Conservation (phyloP, 805 yeast species). For the Starmerella potacharoeniae region DNA sequence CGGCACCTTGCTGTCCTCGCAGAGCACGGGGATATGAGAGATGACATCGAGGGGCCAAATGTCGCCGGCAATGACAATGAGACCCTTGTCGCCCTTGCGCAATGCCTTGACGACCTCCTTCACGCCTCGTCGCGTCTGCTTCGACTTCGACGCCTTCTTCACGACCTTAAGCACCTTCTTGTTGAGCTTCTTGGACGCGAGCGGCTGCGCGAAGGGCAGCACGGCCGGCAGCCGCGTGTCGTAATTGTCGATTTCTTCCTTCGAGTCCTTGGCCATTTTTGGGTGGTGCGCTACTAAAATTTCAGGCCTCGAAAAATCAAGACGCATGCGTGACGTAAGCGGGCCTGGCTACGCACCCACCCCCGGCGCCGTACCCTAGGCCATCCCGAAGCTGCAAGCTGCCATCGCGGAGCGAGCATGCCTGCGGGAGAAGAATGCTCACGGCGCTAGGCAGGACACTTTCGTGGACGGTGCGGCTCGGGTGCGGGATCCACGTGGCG, state of each 20-base stretch:
- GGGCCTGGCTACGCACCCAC: background rate
- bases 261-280: slow-evolving; percentile 17
- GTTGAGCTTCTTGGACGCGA: slow-evolving; percentile 91
- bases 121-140: slow-evolving; percentile 97
- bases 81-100: slow-evolving; percentile 96
- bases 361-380: too few relatives aligned
- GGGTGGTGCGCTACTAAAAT: background rate
- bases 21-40: slow-evolving; percentile 91
- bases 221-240: slow-evolving; percentile 84
- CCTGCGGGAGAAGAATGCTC: slow-evolving; percentile 2
- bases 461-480: slow-evolving; percentile 28
- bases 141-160: slow-evolving; percentile 95
- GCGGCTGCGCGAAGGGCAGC: slow-evolving; percentile 84
- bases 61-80: slow-evolving; percentile 94
- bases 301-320: background rate
- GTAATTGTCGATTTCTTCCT: slow-evolving; percentile 48
- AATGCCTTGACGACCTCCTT: slow-evolving; percentile 97
- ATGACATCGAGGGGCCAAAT: slow-evolving; percentile 95
- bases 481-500: slow-evolving; percentile 44
- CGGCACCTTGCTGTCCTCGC: slow-evolving; percentile 90
- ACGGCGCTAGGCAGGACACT: slow-evolving; percentile 16
- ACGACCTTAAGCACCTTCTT: slow-evolving; percentile 91
- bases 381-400: background rate
- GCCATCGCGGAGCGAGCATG: background rate
- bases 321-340: slow-evolving; percentile 3